Base-by-base conservation (phyloP, 192 early-diverging fungal genomes). In the Mortierella alpina region DNA sequence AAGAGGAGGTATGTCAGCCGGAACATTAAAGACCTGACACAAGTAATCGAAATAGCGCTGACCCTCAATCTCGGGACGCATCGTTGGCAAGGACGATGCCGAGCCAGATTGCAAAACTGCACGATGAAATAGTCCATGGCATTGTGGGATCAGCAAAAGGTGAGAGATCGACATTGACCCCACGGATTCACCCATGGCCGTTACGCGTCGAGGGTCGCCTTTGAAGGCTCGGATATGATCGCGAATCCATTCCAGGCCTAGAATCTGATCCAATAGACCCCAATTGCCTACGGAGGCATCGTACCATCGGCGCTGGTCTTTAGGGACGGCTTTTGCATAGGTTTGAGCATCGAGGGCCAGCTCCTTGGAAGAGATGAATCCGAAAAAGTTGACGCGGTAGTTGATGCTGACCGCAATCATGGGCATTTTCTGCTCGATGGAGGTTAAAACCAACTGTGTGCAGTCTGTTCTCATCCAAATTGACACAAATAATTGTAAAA, bases 221-320 rank as follows among this genome's bases (percentile, higher is more conserved):
- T 87, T 87, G 72, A 92, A 92, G 12, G 82, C 71, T 44, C 66
- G 70, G 63, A 92, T 92, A 63, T 91, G 86, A 14, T 75, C 58
- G 44, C 83, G 66, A 40, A 93, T 77, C 90, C 90, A 93, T 69
- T 84, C 48, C 4, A 93, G 63, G 6, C 88, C 88, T 39, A 68
- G 5, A 20, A 69, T 50, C 59, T 89, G 87, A 66, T 90, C 89
- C 15, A 78, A 65, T 5, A 90, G 49, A 20, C 85, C 88, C 58
- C 59, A 66, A 70, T 90, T 88, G 9, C 68, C 64, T 17, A 64
- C 20, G 0, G 58, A 60, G 10, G 18, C 7, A 49, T 59, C 57
- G 15, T 69, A 45, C 67, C 67, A 69, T n/a, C n/a, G 47, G 7
- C 42, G 50, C 41, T 66, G 58, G 12, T n/a, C 40, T 18, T 66